Conservation (phyloP, 2,329 filamentous ascomycete genomes). For the Geosmithia morbida region DNA sequence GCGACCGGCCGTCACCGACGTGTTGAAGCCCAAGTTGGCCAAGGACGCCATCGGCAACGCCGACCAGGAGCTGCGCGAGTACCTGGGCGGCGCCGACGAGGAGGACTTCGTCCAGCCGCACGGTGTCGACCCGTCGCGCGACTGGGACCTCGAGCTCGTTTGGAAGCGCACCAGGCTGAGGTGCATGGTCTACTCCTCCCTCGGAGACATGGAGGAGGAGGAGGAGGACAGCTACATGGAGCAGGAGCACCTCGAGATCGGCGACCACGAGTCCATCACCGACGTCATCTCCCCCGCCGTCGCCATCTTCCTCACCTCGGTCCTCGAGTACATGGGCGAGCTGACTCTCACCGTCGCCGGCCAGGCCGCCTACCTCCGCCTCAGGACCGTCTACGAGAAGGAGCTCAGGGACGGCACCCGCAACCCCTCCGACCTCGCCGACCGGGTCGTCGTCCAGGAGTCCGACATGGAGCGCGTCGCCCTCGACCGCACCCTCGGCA, state of each 20-base stretch:
- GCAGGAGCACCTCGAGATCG: slow-evolving; percentile 55
- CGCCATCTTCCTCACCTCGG: slow-evolving; percentile 89
- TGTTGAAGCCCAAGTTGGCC: slow-evolving; percentile 80
- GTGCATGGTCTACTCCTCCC: slow-evolving; percentile 95
- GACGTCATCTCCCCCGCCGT: slow-evolving; percentile 76
- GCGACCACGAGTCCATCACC: slow-evolving; percentile 40
- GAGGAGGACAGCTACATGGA: slow-evolving; percentile 85
- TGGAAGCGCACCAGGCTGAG: slow-evolving; percentile 89
- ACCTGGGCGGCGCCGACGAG: slow-evolving; percentile 65
- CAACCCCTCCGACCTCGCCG: slow-evolving; percentile 32
- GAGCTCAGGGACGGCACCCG: slow-evolving; percentile 37
- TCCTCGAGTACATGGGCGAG: slow-evolving; percentile 88
- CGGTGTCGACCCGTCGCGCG: slow-evolving; percentile 26
- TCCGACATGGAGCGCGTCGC: slow-evolving; percentile 87
- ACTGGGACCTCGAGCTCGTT: slow-evolving; percentile 82
- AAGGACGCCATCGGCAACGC: slow-evolving; percentile 71
- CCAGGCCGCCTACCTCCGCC: slow-evolving; percentile 64
- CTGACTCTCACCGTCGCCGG: slow-evolving; percentile 78
- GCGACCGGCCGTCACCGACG: slow-evolving; percentile 69
- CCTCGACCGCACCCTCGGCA: slow-evolving; percentile 73
- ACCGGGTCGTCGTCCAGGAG: slow-evolving; percentile 73
- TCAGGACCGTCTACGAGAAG: slow-evolving; percentile 43
- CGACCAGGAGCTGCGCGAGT: slow-evolving; percentile 77
- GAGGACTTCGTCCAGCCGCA: slow-evolving; percentile 44
- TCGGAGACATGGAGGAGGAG: slow-evolving; percentile 95